These are phyloP conservation scores for Botrytis hyacinthi DNA, from an alignment of 2,329 filamentous ascomycete species.

Conservation along the genomic window DNA sequence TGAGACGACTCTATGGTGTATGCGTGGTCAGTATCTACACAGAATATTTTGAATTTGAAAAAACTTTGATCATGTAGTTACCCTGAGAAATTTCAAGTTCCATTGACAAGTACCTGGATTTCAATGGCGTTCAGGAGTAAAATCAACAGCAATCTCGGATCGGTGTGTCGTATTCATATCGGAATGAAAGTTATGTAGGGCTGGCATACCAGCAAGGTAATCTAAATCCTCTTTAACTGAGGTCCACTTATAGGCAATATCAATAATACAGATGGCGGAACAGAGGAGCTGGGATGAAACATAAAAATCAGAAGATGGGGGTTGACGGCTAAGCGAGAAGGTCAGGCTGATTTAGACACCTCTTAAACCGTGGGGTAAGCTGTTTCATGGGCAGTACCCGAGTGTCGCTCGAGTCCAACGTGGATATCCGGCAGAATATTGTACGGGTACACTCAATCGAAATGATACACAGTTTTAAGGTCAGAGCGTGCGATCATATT, in stretches of 20 bases:
- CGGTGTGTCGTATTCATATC: neutral
- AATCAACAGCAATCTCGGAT: neutral
- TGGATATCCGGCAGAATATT: neutral
- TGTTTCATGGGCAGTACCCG: neutral
- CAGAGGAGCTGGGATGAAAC: slow-evolving; percentile 7
- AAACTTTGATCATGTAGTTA: neutral
- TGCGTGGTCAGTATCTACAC: neutral
- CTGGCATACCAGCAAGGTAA: neutral
- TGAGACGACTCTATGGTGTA: neutral
- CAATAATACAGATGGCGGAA: neutral
- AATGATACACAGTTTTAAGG: neutral
- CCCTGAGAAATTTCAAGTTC: neutral
- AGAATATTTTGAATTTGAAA: neutral
- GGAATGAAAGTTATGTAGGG: slow-evolving; percentile 4
- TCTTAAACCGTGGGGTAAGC: neutral
- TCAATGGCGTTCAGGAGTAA: neutral
- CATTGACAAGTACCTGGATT: neutral
- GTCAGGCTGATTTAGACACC: neutral
- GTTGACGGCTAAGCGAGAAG: neutral
- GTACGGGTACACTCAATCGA: neutral
- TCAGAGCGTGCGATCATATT: neutral
- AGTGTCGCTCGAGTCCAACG: neutral
- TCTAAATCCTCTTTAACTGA: neutral
- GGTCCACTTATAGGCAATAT: neutral
- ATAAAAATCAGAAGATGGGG: neutral